Evolutionary conservation across 129 eudicot species (phyloP).

Genomic region (Logfia minima): DNA sequence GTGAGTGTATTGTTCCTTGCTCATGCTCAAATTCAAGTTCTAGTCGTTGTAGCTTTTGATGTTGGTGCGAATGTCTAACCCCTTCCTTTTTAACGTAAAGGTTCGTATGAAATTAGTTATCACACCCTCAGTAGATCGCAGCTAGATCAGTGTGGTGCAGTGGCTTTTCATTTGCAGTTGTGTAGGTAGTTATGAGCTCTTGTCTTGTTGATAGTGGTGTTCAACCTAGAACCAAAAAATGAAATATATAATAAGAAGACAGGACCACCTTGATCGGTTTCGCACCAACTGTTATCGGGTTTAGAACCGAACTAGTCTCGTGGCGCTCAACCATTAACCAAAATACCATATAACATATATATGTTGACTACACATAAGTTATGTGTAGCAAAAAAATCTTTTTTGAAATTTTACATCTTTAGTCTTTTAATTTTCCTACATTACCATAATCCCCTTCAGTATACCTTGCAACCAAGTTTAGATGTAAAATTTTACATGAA

Average conservation of each 20-base stretch:
- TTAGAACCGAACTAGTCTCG: neutral
- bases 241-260: neutral
- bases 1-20: constrained; percentile 17
- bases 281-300: neutral
- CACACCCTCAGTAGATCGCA: neutral
- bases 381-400: too few species aligned
- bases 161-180: neutral
- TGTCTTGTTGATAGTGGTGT: neutral
- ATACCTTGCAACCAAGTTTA: too few species aligned
- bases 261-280: neutral
- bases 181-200: neutral
- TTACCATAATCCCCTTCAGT: too few species aligned
- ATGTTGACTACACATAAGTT: too few species aligned
- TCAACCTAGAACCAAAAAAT: neutral
- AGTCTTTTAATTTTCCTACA: too few species aligned
- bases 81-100: neutral
- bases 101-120: neutral
- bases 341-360: too few species aligned
- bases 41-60: constrained; percentile 8
- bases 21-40: constrained; percentile 10
- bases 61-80: constrained; percentile 29
- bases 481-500: too few species aligned
- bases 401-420: too few species aligned
- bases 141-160: neutral
- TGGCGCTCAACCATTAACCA: too few species aligned